phyloP scores from a whole-genome alignment of 129 eudicot genomes.

The Lactuca saligna region DNA sequence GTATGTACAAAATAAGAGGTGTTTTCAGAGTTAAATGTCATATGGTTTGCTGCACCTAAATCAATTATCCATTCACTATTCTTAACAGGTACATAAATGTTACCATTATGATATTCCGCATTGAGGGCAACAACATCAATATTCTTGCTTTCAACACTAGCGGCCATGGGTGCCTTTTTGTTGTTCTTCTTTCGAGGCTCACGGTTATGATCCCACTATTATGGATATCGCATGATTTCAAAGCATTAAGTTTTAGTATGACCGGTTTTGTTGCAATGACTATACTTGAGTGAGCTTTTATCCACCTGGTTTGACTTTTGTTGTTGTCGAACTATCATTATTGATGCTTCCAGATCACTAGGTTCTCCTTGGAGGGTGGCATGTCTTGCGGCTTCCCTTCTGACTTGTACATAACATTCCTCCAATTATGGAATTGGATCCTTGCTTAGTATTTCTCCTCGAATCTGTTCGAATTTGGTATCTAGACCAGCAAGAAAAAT shows the following conservation, averaged over 20 bases:
- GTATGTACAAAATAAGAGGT: background rate
- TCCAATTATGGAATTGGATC: background rate
- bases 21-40: conserved; percentile 2
- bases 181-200: background rate
- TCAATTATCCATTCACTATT: conserved; percentile 26
- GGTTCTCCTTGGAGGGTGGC: too few relatives aligned
- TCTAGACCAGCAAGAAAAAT: conserved; percentile 21
- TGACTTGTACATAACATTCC: background rate
- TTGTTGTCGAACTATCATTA: too few relatives aligned
- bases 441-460: too few relatives aligned
- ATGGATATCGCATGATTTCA: background rate
- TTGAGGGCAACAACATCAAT: background rate
- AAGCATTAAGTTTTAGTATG: too few relatives aligned
- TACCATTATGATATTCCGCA: background rate
- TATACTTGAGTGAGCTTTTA: background rate
- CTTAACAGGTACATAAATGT: background rate
- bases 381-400: too few relatives aligned
- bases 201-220: background rate
- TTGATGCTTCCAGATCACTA: too few relatives aligned
- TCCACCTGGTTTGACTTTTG: too few relatives aligned
- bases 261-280: too few relatives aligned
- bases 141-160: too few relatives aligned
- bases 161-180: background rate
- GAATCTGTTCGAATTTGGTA: background rate
- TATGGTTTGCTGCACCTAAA: conserved; percentile 9